A percentile compares a stretch with the other conserved stretches of the same genome.
Conservation (phyloP, 2,329 filamentous ascomycete genomes). For the Fusarium sp. region DNA sequence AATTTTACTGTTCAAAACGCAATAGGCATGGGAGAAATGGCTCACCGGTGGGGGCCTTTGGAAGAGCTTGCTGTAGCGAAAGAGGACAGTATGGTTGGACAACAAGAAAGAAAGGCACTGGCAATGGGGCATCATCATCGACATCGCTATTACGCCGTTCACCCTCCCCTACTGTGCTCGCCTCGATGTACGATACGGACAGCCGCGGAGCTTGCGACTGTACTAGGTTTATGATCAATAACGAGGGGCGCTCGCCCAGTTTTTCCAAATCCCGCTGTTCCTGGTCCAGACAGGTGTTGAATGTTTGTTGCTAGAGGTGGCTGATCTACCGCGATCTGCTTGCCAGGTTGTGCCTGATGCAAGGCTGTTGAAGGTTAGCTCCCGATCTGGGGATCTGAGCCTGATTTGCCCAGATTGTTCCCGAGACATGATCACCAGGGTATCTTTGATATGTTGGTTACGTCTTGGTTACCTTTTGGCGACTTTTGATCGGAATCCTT, state of each 20-base stretch:
- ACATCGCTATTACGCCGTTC: conserved; percentile 31
- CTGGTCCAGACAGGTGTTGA: conserved; percentile 17
- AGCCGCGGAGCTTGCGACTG: conserved; percentile 23
- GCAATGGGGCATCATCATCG: conserved; percentile 20
- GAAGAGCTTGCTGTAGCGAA: conserved; percentile 46
- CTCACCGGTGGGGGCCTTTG: conserved; percentile 45
- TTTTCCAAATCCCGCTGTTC: conserved; percentile 33
- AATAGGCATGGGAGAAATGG: conserved; percentile 66
- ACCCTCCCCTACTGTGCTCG: conserved; percentile 33
- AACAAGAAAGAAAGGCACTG: conserved; percentile 20
- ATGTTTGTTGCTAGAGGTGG: conserved; percentile 13
- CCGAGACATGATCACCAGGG: conserved; percentile 20
- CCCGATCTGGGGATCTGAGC: conserved; percentile 8
- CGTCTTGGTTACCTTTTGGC: neutral
- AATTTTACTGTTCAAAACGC: conserved; percentile 98
- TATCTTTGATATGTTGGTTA: conserved; percentile 8
- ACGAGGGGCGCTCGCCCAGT: conserved; percentile 41
- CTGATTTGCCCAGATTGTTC: conserved; percentile 10
- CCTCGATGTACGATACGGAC: conserved; percentile 34
- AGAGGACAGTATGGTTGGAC: conserved; percentile 34
- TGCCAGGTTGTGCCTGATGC: conserved; percentile 19
- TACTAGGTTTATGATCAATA: conserved; percentile 42
- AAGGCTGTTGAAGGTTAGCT: conserved; percentile 17
- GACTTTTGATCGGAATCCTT: neutral
- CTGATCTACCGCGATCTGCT: conserved; percentile 16